A percentile compares a stretch with the other conserved stretches of the same genome.
These are phyloP conservation scores for Fusarium veterinarium DNA, from an alignment of 2,329 filamentous ascomycete species.

Conservation along the genomic window DNA sequence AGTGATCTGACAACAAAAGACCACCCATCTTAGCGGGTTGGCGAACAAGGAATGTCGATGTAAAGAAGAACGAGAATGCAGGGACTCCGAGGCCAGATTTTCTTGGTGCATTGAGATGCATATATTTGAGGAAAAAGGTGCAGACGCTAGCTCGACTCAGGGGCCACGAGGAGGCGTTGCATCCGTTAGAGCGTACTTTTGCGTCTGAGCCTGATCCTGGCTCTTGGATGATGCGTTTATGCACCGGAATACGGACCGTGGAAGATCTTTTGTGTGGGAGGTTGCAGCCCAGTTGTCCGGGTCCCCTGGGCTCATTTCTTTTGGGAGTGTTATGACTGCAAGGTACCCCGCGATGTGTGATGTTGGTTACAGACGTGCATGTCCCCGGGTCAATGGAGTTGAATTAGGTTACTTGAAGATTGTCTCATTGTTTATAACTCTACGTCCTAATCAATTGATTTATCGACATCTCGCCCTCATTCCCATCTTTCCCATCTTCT, in stretches of 20 bases:
- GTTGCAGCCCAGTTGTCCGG: neutral
- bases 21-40: constrained; percentile 31
- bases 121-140: constrained; percentile 20
- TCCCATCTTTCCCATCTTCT: too few species aligned
- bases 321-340: neutral
- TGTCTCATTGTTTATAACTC: neutral
- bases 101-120: constrained; percentile 5
- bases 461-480: neutral
- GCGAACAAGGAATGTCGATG: constrained; percentile 8
- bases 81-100: neutral
- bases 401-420: too few species aligned
- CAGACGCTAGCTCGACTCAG: constrained; percentile 7
- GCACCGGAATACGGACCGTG: constrained; percentile 13
- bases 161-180: constrained; percentile 7
- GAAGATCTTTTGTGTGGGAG: constrained; percentile 12
- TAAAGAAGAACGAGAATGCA: neutral
- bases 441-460: fast-evolving
- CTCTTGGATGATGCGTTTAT: neutral
- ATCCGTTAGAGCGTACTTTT: neutral
- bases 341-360: constrained; percentile 3
- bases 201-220: neutral
- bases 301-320: neutral
- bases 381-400: neutral
- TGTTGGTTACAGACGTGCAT: neutral
- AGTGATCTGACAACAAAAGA: constrained; percentile 38